These are phyloP conservation scores for Tilletia caries DNA, from an alignment of 1,284 basidiomycete genomes.

Conservation along the genomic window DNA sequence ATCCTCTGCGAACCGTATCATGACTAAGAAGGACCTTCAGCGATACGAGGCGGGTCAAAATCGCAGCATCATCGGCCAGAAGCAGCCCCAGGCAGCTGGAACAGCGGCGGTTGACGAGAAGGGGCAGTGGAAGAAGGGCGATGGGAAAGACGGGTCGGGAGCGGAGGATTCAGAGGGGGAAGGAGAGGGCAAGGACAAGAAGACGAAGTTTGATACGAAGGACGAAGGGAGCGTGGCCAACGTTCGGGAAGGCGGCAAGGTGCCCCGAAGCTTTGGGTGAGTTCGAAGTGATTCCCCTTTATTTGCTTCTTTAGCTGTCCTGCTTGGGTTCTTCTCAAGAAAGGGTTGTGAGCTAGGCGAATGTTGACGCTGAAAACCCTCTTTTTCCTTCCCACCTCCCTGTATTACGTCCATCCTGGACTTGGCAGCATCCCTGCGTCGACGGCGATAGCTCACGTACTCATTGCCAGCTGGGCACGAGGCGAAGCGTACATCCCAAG, in stretches of 20 bases:
- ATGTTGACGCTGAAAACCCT: constrained; percentile 55
- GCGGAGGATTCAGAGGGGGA: constrained; percentile 2
- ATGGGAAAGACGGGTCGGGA: background rate
- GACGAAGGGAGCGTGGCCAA: constrained; percentile 25
- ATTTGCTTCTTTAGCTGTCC: too few relatives aligned
- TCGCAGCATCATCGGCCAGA: constrained; percentile 48
- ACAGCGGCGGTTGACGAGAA: constrained; percentile 20
- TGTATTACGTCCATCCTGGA: background rate
- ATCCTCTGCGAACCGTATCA: constrained; percentile 56
- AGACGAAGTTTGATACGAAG: constrained; percentile 19
- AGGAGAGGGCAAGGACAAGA: background rate
- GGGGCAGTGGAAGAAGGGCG: constrained; percentile 49
- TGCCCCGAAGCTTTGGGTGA: constrained; percentile 1
- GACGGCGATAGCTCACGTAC: constrained; percentile 69
- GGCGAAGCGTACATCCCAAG: constrained; percentile 52
- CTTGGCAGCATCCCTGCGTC: constrained; percentile 31
- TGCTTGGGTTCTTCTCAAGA: too few relatives aligned
- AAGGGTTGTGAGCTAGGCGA: too few relatives aligned
- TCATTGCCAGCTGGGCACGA: constrained; percentile 68
- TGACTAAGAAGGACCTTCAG: constrained; percentile 63
- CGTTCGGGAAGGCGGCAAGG: background rate
- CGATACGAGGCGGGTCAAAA: constrained; percentile 60
- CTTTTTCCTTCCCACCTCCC: constrained; percentile 57
- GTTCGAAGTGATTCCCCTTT: constrained; percentile 61
- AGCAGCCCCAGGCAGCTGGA: constrained; percentile 19